Conservation (phyloP, 768 basidiomycete species). For the Pisolithus albus region DNA sequence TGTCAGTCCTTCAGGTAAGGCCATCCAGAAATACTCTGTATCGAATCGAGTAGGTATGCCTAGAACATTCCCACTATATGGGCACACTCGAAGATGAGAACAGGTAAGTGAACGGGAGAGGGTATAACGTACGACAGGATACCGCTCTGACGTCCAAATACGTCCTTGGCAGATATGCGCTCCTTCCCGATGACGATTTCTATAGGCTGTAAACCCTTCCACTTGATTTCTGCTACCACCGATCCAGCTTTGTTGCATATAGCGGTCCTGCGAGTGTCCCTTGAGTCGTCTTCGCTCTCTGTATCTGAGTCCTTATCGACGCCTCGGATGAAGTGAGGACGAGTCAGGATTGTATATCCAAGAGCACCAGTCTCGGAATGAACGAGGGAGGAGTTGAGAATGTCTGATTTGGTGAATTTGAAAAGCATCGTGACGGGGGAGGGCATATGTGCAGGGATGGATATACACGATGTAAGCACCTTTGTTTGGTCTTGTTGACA, state of each 20-base stretch:
- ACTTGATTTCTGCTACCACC: conserved; percentile 41
- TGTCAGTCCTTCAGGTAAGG: conserved; percentile 45
- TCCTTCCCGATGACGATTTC: conserved; percentile 46
- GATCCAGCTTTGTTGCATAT: conserved; percentile 38
- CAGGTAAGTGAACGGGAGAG: neutral
- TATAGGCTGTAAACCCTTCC: conserved; percentile 47
- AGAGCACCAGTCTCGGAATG: conserved; percentile 45
- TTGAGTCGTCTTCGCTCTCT: conserved; percentile 20
- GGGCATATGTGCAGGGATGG: neutral
- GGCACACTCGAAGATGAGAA: neutral
- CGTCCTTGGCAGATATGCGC: conserved; percentile 43
- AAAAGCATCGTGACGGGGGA: conserved; percentile 37
- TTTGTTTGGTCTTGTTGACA: conserved; percentile 22
- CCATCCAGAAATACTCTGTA: conserved; percentile 53
- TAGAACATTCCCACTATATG: conserved; percentile 52
- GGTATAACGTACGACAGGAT: conserved; percentile 42
- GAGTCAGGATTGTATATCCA: conserved; percentile 45
- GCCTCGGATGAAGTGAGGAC: conserved; percentile 24
- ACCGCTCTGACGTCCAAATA: conserved; percentile 51
- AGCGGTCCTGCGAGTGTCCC: conserved; percentile 34
- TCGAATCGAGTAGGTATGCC: conserved; percentile 58
- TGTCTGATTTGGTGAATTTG: conserved; percentile 52
- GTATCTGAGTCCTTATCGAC: conserved; percentile 23
- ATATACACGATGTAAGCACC: neutral
- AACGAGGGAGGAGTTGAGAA: conserved; percentile 50